Percentiles rank a stretch among this genome's conserved stretches.
phyloP scores from a whole-genome alignment of 2,329 filamentous ascomycete species.

The Cucurbitaria berberidis region DNA sequence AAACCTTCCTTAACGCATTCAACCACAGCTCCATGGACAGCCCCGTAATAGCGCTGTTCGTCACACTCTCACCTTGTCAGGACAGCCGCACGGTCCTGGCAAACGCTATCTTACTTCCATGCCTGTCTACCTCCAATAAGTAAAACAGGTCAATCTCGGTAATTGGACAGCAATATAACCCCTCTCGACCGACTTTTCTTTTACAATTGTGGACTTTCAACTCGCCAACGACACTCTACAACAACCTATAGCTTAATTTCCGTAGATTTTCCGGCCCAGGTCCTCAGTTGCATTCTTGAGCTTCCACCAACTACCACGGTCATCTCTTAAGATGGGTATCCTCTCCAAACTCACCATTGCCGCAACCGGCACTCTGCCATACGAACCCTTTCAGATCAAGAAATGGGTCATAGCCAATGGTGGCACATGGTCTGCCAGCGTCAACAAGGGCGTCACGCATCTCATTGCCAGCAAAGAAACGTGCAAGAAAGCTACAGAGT shows the following conservation, averaged over 20 bases:
- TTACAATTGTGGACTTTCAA: background rate
- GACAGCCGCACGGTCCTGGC: background rate
- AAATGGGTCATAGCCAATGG: conserved; percentile 70
- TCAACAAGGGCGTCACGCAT: conserved; percentile 70
- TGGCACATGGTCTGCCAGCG: conserved; percentile 61
- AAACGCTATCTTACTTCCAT: conserved; percentile 19
- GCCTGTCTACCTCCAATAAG: conserved; percentile 9
- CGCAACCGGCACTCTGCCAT: conserved; percentile 64
- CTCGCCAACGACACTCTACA: background rate
- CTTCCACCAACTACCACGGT: background rate
- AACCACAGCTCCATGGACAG: background rate
- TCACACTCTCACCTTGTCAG: conserved; percentile 19
- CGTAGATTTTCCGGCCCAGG: background rate
- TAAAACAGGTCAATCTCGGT: conserved; percentile 6
- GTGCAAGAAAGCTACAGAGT: conserved; percentile 58
- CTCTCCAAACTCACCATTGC: conserved; percentile 64
- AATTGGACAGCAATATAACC: background rate
- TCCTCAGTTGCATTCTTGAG: background rate
- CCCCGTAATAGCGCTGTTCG: background rate
- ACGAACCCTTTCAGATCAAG: conserved; percentile 60
- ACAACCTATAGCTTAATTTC: background rate
- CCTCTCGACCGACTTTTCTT: background rate
- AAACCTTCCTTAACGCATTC: background rate
- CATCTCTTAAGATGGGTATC: conserved; percentile 35
- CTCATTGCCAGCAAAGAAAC: conserved; percentile 70